phyloP scores from a whole-genome alignment of 2,329 filamentous ascomycete species.

The Fusarium falciforme region DNA sequence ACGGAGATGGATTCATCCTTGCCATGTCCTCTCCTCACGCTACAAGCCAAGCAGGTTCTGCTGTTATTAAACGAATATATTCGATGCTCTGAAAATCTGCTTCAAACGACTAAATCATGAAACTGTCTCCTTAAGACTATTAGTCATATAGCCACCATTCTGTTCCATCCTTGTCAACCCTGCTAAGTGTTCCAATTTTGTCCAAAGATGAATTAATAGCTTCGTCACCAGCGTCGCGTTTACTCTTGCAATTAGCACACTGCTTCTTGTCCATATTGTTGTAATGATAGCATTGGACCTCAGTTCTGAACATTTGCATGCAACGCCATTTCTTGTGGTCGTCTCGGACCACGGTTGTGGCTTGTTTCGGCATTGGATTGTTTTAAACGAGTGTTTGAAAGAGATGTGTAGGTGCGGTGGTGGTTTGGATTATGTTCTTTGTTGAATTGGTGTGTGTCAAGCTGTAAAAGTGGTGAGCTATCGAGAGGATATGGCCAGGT shows the following conservation, averaged over 20 bases:
- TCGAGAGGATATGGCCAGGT: background rate
- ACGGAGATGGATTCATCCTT: background rate
- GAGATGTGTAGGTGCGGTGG: background rate
- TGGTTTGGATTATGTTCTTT: background rate
- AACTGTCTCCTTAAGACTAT: background rate
- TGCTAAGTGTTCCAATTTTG: slow-evolving; percentile 24
- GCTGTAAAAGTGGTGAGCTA: background rate
- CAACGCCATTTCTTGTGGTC: slow-evolving; percentile 30
- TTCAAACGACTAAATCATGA: background rate
- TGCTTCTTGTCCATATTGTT: slow-evolving; percentile 21
- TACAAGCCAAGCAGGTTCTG: background rate
- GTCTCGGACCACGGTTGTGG: background rate
- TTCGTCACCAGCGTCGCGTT: slow-evolving; percentile 24
- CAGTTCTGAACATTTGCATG: background rate
- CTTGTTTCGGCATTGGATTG: background rate
- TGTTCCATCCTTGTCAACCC: slow-evolving; percentile 18
- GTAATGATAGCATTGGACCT: background rate
- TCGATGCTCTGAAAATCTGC: background rate
- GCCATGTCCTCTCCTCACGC: background rate
- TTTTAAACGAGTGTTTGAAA: background rate
- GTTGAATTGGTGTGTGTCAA: background rate
- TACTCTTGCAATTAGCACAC: slow-evolving; percentile 26
- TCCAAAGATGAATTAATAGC: slow-evolving; percentile 24
- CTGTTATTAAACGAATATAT: background rate
- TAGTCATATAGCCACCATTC: slow-evolving; percentile 19